phyloP scores from a whole-genome alignment of 495 filamentous ascomycete species.

The Aspergillus biplanus region DNA sequence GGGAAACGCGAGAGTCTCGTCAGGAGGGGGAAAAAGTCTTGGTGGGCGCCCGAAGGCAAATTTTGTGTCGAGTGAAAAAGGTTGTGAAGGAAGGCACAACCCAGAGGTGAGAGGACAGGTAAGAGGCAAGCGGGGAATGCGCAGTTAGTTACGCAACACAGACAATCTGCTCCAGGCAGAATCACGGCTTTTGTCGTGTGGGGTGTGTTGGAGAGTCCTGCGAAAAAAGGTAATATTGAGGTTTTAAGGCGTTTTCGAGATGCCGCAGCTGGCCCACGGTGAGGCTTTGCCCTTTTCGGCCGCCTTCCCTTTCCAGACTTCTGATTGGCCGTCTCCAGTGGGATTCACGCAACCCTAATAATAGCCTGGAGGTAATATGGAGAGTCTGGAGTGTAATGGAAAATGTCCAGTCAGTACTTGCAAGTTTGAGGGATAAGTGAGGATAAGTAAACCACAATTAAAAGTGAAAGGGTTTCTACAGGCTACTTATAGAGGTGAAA shows the following conservation, averaged over 20 bases:
- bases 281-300: slow-evolving; percentile 47
- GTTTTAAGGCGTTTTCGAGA: slow-evolving; percentile 44
- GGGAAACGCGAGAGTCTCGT: slow-evolving; percentile 25
- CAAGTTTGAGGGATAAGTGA: too few relatives aligned
- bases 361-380: slow-evolving; percentile 13
- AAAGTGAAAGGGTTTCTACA: too few relatives aligned
- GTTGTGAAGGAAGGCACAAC: slow-evolving; percentile 37
- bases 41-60: slow-evolving; percentile 28
- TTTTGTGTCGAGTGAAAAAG: slow-evolving; percentile 26
- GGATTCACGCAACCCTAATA: slow-evolving; percentile 5
- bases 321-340: slow-evolving; percentile 21
- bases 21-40: slow-evolving; percentile 34
- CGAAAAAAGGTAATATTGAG: slow-evolving; percentile 32
- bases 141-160: slow-evolving; percentile 16
- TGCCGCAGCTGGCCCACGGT: slow-evolving; percentile 33
- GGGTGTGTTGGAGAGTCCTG: slow-evolving; percentile 11
- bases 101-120: slow-evolving; percentile 10
- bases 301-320: slow-evolving; percentile 24
- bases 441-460: too few relatives aligned
- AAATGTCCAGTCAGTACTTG: neutral
- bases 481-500: too few relatives aligned
- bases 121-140: slow-evolving; percentile 10
- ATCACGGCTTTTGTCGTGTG: slow-evolving; percentile 22
- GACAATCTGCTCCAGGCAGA: slow-evolving; percentile 53
- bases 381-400: neutral